These are phyloP conservation scores for Streptanthus diversifolius DNA, from an alignment of 345 rosid genomes.

Conservation along the genomic window DNA sequence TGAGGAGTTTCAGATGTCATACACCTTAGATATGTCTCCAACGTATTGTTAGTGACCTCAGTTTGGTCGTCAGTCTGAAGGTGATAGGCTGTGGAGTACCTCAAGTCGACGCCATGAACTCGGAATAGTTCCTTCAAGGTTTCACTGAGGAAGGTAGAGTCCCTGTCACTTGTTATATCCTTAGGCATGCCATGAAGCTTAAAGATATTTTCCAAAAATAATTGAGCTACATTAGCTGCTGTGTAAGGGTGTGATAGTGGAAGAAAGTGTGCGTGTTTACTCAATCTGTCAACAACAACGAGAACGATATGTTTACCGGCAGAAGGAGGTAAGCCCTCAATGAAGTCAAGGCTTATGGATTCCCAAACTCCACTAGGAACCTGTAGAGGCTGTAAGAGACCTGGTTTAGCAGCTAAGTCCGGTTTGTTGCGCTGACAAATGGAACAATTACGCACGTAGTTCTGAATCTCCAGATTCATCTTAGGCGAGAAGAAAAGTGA, in stretches of 20 bases:
- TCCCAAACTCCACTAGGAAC: neutral
- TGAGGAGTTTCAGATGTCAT: no score
- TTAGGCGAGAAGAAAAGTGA: no score
- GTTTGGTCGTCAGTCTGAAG: no score
- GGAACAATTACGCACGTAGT: no score
- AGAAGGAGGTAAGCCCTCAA: neutral
- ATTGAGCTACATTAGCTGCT: neutral
- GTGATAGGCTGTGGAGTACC: no score
- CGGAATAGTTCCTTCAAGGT: no score
- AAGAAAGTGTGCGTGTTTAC: neutral
- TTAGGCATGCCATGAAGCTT: neutral
- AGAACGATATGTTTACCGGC: neutral
- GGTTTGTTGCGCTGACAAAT: no score
- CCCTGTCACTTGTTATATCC: neutral
- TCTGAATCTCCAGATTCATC: no score
- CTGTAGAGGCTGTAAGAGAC: neutral
- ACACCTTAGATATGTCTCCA: no score
- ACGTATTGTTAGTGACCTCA: no score
- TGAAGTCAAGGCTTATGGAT: neutral
- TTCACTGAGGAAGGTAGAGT: fast-evolving
- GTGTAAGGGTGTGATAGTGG: neutral
- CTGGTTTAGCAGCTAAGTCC: neutral
- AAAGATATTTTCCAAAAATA: neutral
- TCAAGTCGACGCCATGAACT: no score
- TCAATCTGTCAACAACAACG: neutral